Evolutionary conservation across 768 basidiomycete species (phyloP), one percentile per base, ranked within the genome.

Genomic region (Phaeolepiota aurea): DNA sequence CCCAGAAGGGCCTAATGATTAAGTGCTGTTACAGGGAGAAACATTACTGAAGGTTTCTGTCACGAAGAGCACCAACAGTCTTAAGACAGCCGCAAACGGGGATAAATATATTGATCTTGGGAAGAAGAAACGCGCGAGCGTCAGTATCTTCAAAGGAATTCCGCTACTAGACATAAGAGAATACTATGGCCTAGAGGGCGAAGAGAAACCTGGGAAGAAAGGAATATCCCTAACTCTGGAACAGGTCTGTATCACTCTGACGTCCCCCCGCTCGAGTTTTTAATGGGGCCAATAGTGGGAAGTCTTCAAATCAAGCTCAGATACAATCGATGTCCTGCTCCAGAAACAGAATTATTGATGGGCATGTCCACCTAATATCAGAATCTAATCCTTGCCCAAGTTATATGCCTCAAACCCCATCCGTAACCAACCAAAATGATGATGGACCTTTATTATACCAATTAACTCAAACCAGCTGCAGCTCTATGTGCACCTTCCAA

Each of bases 121-220:
- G 3, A 86, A 81, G 60, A 84, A 78, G 54, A 79, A 71, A 56
- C 78, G 82, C 3, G 82, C 66, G 2, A 72, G 79, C 2, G 76
- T 85, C 34, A 48, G 61, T 23, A 47, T 46, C 28, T 69, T 65
- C 58, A 66, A 71, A 69, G 82, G 79, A 5, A 65, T 58, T 1
- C 52, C 70, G 2, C 62, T 77, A 32, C 55, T 88, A 18, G 83
- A 88, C 51, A 85, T 89, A 40, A 76, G 87, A 30, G 84, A 89
- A 54, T 89, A 71, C 49, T 90, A 83, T 39, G 54, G 59, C 15
- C 62, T 51, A 31, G 65, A 61, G 4, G 59, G 72, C 1, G 76
- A 79, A 3, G 69, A 74, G 47, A 86, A 82, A 46, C 87, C 87
- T 0, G 84, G 85, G 0, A 89, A 87, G 58, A 90, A 88, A 50